Evolutionary conservation across 2,329 filamentous ascomycete species (phyloP), one percentile per base, ranked within the genome.

Genomic region (Hirsutella minnesotensis): DNA sequence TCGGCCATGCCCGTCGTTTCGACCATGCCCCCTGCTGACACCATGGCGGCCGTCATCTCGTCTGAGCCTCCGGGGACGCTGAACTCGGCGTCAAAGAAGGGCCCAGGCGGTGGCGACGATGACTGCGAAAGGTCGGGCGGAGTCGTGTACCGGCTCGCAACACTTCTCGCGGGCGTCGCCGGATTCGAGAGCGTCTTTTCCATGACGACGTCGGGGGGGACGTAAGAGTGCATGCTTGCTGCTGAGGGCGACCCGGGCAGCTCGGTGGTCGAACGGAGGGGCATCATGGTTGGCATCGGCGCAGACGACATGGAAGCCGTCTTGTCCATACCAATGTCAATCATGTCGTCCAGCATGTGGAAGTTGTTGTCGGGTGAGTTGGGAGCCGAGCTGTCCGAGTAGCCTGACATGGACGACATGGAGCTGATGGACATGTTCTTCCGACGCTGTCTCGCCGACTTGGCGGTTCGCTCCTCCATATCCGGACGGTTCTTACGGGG

Each of bases 401-500:
- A 77, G 18, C 64, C 70, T 2, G 75, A 75, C 41, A 71, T 66
- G 2, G 77, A 80, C 2, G 69, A 70, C 45, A 60, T 60, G n/a
- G 70, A 73, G 47, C 61, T 64, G 46, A 66, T 56, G 38, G 63
- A 64, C 56, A 68, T 54, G 58, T 69, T 66, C 63, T 77, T 77
- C 65, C 75, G 78, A 52, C 75, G 65, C 1, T 73, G 77, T 39
- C 56, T 54, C 1, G 69, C 59, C n/a, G 73, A 68, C 61, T 81
- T 81, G 2, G 77, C 71, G 42, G 71, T 59, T 9, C 77, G 69
- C 40, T 73, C 62, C 4, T 75, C 72, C 55, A 73, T 62, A 38
- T 78, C 74, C 0, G 76, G 76, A 7, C 77, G 55, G 49, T 72
- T 67, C 67, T 82, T 82, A 48, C 76, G 70, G 5, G 79, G 79